Evolutionary conservation across 441 rosid species (phyloP).

Genomic region (Aleurites moluccanus): DNA sequence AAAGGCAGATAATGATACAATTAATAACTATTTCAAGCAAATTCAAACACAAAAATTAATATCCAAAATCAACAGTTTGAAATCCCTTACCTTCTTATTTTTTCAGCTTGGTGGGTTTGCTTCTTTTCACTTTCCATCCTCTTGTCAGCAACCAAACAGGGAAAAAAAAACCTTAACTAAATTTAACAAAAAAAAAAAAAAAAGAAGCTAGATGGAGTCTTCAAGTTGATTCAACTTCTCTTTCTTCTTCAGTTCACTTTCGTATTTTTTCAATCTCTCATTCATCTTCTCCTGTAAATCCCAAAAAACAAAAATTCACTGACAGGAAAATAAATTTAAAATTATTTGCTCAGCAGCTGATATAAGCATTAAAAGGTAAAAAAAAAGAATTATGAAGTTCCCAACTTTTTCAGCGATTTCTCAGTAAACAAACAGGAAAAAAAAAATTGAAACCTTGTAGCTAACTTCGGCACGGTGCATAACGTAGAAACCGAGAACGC

Average conservation of each 20-base stretch:
- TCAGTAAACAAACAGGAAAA: slow-evolving; percentile 16
- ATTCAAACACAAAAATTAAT: not conserved
- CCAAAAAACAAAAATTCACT: not conserved
- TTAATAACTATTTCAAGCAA: not conserved
- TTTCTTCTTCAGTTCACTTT: slow-evolving; percentile 55
- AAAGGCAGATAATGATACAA: not conserved
- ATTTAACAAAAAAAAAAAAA: not conserved
- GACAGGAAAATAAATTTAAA: not conserved
- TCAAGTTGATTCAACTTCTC: slow-evolving; percentile 53
- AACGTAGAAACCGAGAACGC: slow-evolving; percentile 84
- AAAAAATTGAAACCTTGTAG: slow-evolving; percentile 49
- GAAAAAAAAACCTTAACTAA: not conserved
- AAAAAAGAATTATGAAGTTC: not conserved
- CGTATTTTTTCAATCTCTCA: slow-evolving; percentile 70
- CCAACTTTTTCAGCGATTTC: slow-evolving; percentile 10
- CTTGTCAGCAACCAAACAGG: slow-evolving; percentile 5
- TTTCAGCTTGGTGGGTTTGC: slow-evolving; percentile 1
- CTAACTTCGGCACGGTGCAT: slow-evolving; percentile 80
- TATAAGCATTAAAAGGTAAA: not conserved
- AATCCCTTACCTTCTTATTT: not conserved
- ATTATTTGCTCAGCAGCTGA: not conserved
- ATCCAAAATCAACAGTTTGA: not conserved
- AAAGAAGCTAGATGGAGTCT: slow-evolving; percentile 41
- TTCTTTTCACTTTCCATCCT: not conserved
- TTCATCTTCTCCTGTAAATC: slow-evolving; percentile 74